phyloP scores from a whole-genome alignment of 371 early-diverging fungal species.

The Mortierella sp. region DNA sequence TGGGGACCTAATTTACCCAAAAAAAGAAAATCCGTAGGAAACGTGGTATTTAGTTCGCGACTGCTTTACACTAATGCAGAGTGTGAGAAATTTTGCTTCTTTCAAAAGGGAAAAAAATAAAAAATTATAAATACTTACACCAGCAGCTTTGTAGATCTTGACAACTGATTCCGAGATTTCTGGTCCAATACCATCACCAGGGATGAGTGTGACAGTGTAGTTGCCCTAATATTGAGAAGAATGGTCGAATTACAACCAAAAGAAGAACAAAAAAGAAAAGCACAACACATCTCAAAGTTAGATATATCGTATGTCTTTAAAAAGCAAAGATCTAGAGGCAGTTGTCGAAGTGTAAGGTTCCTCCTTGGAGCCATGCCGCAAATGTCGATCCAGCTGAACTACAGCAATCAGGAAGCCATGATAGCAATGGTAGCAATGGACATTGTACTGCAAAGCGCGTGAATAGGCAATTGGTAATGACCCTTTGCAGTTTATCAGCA shows the following conservation, averaged over 20 bases:
- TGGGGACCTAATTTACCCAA: conserved; percentile 79
- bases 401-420: no score
- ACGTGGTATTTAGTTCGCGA: not conserved
- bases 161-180: conserved; percentile 96
- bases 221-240: conserved; percentile 65
- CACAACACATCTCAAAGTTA: not conserved
- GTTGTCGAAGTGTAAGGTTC: not conserved
- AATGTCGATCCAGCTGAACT: not conserved
- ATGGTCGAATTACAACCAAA: not conserved
- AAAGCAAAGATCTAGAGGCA: no score
- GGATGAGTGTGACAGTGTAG: conserved; percentile 94
- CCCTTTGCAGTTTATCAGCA: not conserved
- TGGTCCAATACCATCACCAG: conserved; percentile 99
- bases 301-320: no score
- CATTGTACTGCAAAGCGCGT: no score
- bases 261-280: no score
- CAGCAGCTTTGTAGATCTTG: conserved; percentile 93
- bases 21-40: not conserved
- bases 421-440: no score
- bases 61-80: not conserved
- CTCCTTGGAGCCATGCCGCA: not conserved
- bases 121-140: conserved; percentile 62
- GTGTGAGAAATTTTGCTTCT: not conserved
- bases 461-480: no score
- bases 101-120: no score